Evolutionary conservation across 345 rosid genomes (phyloP), one percentile per base, ranked within the genome.

Genomic region (Sisymbrium altissimum): DNA sequence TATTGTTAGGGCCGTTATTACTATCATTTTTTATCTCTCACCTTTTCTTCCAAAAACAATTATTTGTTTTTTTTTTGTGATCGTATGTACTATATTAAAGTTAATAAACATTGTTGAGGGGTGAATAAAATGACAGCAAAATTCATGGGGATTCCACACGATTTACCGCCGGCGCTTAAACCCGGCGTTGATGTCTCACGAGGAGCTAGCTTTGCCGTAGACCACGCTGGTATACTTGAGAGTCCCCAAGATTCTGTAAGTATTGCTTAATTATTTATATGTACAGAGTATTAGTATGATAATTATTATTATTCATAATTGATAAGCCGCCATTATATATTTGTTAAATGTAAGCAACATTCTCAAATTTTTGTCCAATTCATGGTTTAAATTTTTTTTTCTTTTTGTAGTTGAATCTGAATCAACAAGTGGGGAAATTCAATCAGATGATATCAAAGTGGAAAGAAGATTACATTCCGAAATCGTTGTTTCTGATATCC

Each of bases 131-230:
- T 62, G 9, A 48, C 48, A 77, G 80, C 76, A 55, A 59, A 71
- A 52, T 77, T 71, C 36, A 62, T 70, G 80, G 75, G 60, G 18
- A 77, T 70, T 43, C 38, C 55, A 19, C 27, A 61, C 18, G 44
- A 60, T 29, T 0, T 71, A 43, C 76, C 72, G 19, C 62, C 72
- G 39, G 71, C 65, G 50, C 5, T 56, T 7, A 32, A 71, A 29
- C 33, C 66, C 7, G 59, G 32, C 33, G 67, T 8, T n/a, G 49
- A 77, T 57, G 3, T 71, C 46, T 70, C 72, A 54, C 59, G 71
- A 54, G 76, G 80, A 64, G 80, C 74, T 21, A 71, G 70, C 67
- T 77, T 64, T 14, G 80, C 56, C 32, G 65, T 64, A 1, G 71
- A 32, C 19, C 5, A 14, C 11, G 80, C 80, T 48, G 27, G 76